Evolutionary conservation across 176 grass and related monocot species (phyloP).

Genomic region (Oryza longistaminata): DNA sequence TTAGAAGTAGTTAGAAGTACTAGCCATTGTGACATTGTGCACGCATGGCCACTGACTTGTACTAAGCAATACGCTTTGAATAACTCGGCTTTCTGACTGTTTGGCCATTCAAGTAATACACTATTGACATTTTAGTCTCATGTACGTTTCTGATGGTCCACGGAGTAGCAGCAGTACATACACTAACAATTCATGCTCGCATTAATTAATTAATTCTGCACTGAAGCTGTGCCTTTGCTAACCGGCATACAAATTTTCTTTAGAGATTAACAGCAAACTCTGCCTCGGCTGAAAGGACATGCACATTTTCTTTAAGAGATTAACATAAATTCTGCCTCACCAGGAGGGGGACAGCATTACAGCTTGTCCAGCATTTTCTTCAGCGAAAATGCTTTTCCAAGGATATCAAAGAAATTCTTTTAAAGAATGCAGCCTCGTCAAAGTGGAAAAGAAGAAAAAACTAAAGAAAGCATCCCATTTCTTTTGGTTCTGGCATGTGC

Average conservation of each 20-base stretch:
- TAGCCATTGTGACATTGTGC: not conserved
- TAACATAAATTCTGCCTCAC: not conserved
- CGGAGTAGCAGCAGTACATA: not conserved
- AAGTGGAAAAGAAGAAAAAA: too few relatives aligned
- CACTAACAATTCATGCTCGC: too few relatives aligned
- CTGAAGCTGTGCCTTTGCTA: too few relatives aligned
- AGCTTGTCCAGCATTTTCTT: not conserved
- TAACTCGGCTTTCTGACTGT: not conserved
- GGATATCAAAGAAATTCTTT: not conserved
- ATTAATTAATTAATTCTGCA: too few relatives aligned
- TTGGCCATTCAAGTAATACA: not conserved
- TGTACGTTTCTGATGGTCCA: not conserved
- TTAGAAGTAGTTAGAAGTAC: not conserved
- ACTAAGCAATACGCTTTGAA: not conserved
- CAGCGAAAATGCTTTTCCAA: not conserved
- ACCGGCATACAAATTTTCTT: too few relatives aligned
- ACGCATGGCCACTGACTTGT: not conserved
- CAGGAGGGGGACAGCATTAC: not conserved
- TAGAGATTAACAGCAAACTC: too few relatives aligned
- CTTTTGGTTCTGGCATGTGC: too few relatives aligned
- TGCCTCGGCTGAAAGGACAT: too few relatives aligned
- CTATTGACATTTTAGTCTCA: not conserved
- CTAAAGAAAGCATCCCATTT: too few relatives aligned
- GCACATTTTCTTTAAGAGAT: not conserved
- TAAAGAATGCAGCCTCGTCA: not conserved